phyloP scores from a whole-genome alignment of 2,329 filamentous ascomycete species.

The Exophiala spinifera region DNA sequence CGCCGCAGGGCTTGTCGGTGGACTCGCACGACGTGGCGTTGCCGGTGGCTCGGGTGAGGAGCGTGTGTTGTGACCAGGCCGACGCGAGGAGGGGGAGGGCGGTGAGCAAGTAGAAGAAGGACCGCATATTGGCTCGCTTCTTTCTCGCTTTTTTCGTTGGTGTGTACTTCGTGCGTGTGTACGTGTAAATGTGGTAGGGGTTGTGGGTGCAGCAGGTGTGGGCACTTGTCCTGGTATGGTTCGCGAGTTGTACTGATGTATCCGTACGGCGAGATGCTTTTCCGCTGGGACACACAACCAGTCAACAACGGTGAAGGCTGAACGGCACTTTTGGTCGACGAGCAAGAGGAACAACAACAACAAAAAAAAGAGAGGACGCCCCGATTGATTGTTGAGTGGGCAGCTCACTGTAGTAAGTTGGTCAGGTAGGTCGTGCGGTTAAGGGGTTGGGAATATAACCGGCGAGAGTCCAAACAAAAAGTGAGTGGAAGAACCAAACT shows the following conservation, averaged over 20 bases:
- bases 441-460: not conserved
- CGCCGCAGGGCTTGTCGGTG: slow-evolving; percentile 23
- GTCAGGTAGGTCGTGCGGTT: not conserved
- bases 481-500: too few relatives aligned
- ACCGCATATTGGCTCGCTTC: slow-evolving; percentile 14
- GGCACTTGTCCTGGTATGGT: not conserved
- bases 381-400: slow-evolving; percentile 9
- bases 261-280: too few relatives aligned
- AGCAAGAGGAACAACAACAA: too few relatives aligned
- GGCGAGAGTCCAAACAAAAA: too few relatives aligned
- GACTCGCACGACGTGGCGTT: slow-evolving; percentile 18
- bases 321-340: not conserved
- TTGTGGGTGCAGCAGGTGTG: too few relatives aligned
- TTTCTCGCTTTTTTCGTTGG: too few relatives aligned
- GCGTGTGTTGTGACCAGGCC: slow-evolving; percentile 14
- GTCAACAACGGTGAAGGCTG: too few relatives aligned
- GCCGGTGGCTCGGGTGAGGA: slow-evolving; percentile 14
- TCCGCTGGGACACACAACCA: not conserved
- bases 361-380: slow-evolving; percentile 18
- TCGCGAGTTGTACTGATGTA: too few relatives aligned
- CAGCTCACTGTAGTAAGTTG: slow-evolving; percentile 2
- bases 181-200: too few relatives aligned
- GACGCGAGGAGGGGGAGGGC: slow-evolving; percentile 15
- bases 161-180: too few relatives aligned
- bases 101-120: slow-evolving; percentile 11